A percentile compares a stretch with the other conserved stretches of the same genome.
These are phyloP conservation scores for Tubosaeta sp. DNA, from an alignment of 768 basidiomycete species.

Conservation along the genomic window DNA sequence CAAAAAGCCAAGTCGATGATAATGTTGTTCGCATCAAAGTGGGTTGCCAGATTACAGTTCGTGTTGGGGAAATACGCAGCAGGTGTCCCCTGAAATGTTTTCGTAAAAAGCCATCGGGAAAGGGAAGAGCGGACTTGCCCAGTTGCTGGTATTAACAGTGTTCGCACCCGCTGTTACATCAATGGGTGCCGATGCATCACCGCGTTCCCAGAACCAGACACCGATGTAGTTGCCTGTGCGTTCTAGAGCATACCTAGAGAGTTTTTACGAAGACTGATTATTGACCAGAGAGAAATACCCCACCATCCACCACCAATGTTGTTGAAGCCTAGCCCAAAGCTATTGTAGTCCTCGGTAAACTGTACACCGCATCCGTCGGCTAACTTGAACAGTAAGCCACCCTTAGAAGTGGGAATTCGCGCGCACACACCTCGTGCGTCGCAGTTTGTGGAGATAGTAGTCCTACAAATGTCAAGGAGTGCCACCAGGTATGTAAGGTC, in stretches of 20 bases:
- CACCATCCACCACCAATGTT: constrained; percentile 38
- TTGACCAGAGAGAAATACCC: not conserved
- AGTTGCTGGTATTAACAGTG: constrained; percentile 16
- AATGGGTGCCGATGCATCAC: constrained; percentile 27
- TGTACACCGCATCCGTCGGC: constrained; percentile 36
- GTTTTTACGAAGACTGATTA: not conserved
- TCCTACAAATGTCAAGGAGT: constrained; percentile 11
- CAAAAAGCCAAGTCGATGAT: constrained; percentile 35
- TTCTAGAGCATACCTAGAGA: constrained; percentile 35
- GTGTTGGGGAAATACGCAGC: constrained; percentile 35
- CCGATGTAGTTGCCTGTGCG: constrained; percentile 33
- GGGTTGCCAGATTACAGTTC: constrained; percentile 37
- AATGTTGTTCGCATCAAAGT: constrained; percentile 31
- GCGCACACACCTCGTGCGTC: constrained; percentile 16
- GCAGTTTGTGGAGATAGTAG: constrained; percentile 20
- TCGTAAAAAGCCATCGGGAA: not conserved
- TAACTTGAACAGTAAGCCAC: constrained; percentile 9
- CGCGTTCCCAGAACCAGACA: constrained; percentile 40
- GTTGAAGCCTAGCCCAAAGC: constrained; percentile 29
- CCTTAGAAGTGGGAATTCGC: not conserved
- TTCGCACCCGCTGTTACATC: constrained; percentile 26
- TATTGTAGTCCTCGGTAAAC: constrained; percentile 21
- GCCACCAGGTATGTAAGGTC: too few relatives aligned
- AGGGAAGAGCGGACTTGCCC: constrained; percentile 11
- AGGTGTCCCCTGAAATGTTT: constrained; percentile 27